Evolutionary conservation across 2,329 filamentous ascomycete species (phyloP).

Genomic region (Tolypocladium paradoxum): DNA sequence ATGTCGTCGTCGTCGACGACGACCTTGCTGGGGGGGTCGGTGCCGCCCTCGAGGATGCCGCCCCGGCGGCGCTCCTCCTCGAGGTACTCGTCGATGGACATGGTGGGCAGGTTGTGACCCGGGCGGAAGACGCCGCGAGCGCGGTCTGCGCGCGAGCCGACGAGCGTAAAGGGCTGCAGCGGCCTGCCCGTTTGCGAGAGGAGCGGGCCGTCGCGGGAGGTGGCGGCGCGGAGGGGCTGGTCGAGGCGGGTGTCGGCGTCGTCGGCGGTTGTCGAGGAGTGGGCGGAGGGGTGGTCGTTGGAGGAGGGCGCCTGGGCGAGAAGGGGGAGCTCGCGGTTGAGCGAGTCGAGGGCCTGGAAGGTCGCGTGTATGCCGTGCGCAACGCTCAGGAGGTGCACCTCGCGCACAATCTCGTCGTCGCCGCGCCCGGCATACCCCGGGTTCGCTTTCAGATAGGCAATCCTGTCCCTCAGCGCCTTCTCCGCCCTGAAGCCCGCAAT

Average conservation of each 20-base stretch:
- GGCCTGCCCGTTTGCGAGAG: constrained; percentile 73
- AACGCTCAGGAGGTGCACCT: constrained; percentile 68
- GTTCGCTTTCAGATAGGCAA: constrained; percentile 47
- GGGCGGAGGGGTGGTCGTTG: constrained; percentile 23
- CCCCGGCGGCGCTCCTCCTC: constrained; percentile 80
- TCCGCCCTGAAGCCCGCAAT: constrained; percentile 78
- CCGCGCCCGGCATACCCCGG: constrained; percentile 46
- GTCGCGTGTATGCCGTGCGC: constrained; percentile 64
- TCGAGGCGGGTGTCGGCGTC: constrained; percentile 58
- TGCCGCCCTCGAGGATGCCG: constrained; percentile 84
- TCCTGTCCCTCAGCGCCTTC: constrained; percentile 70
- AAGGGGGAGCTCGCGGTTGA: constrained; percentile 76
- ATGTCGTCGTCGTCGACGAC: constrained; percentile 81
- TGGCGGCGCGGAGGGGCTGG: constrained; percentile 39
- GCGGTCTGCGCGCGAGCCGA: constrained; percentile 65
- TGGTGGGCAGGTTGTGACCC: constrained; percentile 89
- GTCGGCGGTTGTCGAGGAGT: constrained; percentile 28
- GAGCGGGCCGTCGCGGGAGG: constrained; percentile 54
- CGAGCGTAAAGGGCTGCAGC: constrained; percentile 79
- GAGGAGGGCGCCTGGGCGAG: constrained; percentile 60
- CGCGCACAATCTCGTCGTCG: constrained; percentile 76
- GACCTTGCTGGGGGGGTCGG: constrained; percentile 58
- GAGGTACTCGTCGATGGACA: constrained; percentile 96
- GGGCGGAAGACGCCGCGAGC: constrained; percentile 75
- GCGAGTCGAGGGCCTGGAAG: constrained; percentile 77